Conservation (phyloP, 352 stramenopile genomes). For the Phytopythium helicoides region DNA sequence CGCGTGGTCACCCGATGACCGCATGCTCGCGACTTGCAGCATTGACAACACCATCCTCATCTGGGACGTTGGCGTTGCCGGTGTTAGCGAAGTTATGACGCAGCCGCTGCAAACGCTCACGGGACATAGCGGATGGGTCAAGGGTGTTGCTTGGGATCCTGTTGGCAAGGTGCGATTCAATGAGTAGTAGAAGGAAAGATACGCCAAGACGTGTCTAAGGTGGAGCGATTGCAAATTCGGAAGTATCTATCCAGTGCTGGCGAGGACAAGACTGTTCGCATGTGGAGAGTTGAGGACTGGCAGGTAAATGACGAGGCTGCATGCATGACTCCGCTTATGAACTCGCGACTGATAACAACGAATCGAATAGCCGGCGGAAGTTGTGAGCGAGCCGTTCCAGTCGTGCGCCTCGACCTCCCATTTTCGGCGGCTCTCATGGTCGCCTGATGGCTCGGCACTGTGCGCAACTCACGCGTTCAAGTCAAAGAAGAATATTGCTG, state of each 20-base stretch:
- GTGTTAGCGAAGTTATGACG: slow-evolving; percentile 64
- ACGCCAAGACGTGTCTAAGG: background rate
- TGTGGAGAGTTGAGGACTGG: slow-evolving; percentile 84
- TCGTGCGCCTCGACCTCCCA: slow-evolving; percentile 75
- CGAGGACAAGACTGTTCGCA: slow-evolving; percentile 83
- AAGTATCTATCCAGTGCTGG: slow-evolving; percentile 84
- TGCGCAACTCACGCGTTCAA: slow-evolving; percentile 84
- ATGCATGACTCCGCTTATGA: background rate
- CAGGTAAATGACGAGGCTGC: slow-evolving; percentile 23
- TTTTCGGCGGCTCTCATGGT: slow-evolving; percentile 84
- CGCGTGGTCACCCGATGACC: slow-evolving; percentile 85
- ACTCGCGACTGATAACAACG: background rate
- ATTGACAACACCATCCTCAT: slow-evolving; percentile 89
- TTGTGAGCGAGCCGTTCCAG: slow-evolving; percentile 76
- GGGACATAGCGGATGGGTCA: slow-evolving; percentile 85
- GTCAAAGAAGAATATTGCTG: slow-evolving; percentile 86
- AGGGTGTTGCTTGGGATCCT: slow-evolving; percentile 84
- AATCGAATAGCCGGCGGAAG: slow-evolving; percentile 29
- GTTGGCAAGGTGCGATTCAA: slow-evolving; percentile 62
- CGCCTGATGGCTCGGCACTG: slow-evolving; percentile 73
- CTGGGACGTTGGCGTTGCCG: slow-evolving; percentile 68
- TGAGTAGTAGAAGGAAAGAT: background rate
- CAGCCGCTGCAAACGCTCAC: slow-evolving; percentile 75
- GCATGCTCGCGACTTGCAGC: slow-evolving; percentile 85
- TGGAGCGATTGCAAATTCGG: background rate